phyloP scores from a whole-genome alignment of 768 basidiomycete species.

The Lentinula raphanica region DNA sequence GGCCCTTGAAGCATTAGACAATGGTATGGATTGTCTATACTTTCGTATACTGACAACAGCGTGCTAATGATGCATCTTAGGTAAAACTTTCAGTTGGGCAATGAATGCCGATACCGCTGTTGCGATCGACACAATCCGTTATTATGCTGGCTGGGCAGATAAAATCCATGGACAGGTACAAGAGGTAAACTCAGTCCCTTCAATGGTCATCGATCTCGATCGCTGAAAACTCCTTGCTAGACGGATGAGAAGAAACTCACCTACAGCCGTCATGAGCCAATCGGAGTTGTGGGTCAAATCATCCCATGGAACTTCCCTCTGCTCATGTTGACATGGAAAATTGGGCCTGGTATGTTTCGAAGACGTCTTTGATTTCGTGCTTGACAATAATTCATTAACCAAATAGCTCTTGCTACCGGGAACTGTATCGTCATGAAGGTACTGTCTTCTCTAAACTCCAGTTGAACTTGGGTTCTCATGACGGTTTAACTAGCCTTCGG shows the following conservation, averaged over 20 bases:
- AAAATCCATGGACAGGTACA: conserved; percentile 42
- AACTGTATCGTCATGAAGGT: conserved; percentile 46
- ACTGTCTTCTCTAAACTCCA: not conserved
- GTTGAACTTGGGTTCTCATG: not conserved
- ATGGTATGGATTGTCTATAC: conserved; percentile 20
- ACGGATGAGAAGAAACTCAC: conserved; percentile 34
- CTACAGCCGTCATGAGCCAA: conserved; percentile 60
- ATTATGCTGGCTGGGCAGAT: conserved; percentile 53
- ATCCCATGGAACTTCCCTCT: conserved; percentile 31
- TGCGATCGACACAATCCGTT: conserved; percentile 30
- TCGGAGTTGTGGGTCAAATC: conserved; percentile 36
- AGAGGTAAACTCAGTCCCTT: conserved; percentile 13
- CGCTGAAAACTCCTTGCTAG: not conserved
- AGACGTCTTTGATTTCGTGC: not conserved
- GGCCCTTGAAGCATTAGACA: conserved; percentile 41
- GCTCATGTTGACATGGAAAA: conserved; percentile 53
- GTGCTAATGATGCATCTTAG: conserved; percentile 6
- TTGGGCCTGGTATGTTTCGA: conserved; percentile 29
- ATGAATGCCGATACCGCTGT: conserved; percentile 9
- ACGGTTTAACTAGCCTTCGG: conserved; percentile 43
- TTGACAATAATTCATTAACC: not conserved
- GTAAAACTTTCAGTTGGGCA: conserved; percentile 17
- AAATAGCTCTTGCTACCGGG: conserved; percentile 57
- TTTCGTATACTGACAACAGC: not conserved
- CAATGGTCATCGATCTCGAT: not conserved